A percentile compares a stretch with the other conserved stretches of the same genome.
phyloP scores from a whole-genome alignment of 768 basidiomycete genomes.

The Trametes cinnabarina region DNA sequence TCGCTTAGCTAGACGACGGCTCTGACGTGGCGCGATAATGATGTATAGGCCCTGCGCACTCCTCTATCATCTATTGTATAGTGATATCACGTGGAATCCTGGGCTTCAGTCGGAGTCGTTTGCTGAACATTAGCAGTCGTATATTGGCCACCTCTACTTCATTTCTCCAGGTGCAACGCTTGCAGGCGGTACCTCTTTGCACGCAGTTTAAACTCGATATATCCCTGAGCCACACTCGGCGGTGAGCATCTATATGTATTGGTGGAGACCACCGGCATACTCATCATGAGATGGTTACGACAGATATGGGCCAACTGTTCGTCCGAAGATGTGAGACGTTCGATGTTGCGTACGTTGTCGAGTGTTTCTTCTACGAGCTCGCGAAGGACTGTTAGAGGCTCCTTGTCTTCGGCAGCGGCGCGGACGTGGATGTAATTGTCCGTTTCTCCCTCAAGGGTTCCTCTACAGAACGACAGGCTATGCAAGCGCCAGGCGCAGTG shows the following conservation, averaged over 20 bases:
- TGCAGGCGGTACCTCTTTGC: background rate
- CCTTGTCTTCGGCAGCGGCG: background rate
- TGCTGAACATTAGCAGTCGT: too few species aligned
- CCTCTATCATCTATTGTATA: too few species aligned
- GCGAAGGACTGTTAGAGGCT: background rate
- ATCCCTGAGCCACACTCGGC: background rate
- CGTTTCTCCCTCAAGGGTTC: conserved; percentile 13
- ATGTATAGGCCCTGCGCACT: too few species aligned
- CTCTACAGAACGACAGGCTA: conserved; percentile 18
- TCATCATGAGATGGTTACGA: background rate
- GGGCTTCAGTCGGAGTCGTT: too few species aligned
- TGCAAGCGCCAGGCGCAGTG: background rate
- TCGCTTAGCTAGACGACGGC: too few species aligned
- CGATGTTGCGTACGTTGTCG: background rate
- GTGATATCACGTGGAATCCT: too few species aligned
- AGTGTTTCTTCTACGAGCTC: conserved; percentile 8
- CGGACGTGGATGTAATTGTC: conserved; percentile 15
- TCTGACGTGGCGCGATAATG: too few species aligned
- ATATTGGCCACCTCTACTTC: background rate
- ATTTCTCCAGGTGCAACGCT: background rate
- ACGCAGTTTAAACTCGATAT: background rate
- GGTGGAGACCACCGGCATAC: background rate
- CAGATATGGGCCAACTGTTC: background rate
- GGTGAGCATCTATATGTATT: too few species aligned
- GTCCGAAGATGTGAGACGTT: background rate